Evolutionary conservation across 2,329 filamentous ascomycete species (phyloP).

Genomic region (Hypoxylon sp.): DNA sequence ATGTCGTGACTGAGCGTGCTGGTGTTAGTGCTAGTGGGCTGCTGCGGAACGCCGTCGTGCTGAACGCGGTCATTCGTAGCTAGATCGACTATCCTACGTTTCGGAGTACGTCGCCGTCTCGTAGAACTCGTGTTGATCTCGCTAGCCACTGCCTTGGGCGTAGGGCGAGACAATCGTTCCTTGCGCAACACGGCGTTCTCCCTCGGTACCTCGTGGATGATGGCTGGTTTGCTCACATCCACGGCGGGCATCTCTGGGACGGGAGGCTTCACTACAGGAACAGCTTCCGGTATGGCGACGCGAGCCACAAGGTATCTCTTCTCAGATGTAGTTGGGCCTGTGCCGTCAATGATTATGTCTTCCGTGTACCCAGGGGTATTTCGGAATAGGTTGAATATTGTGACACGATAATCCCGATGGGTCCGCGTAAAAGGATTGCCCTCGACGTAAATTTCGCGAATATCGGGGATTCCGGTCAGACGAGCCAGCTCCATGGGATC

Average conservation of each 20-base stretch:
- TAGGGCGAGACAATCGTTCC: constrained; percentile 57
- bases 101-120: constrained; percentile 66
- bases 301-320: constrained; percentile 84
- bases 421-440: constrained; percentile 92
- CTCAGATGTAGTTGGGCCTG: constrained; percentile 84
- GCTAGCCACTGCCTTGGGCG: constrained; percentile 61
- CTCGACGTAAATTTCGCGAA: constrained; percentile 90
- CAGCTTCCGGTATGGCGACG: constrained; percentile 75
- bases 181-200: constrained; percentile 65
- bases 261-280: constrained; percentile 78
- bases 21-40: constrained; percentile 34
- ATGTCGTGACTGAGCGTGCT: constrained; percentile 40
- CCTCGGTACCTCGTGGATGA: constrained; percentile 60
- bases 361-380: constrained; percentile 88
- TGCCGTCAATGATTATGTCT: constrained; percentile 87
- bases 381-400: constrained; percentile 96
- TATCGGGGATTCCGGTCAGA: constrained; percentile 87
- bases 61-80: constrained; percentile 58
- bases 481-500: constrained; percentile 91
- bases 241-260: constrained; percentile 68
- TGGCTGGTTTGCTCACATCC: constrained; percentile 72
- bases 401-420: constrained; percentile 83
- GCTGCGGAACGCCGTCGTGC: constrained; percentile 24
- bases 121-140: constrained; percentile 67
- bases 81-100: constrained; percentile 70